Evolutionary conservation across 352 stramenopile genomes (phyloP), one percentile per base, ranked within the genome.

Genomic region (Pythium rishiriense): DNA sequence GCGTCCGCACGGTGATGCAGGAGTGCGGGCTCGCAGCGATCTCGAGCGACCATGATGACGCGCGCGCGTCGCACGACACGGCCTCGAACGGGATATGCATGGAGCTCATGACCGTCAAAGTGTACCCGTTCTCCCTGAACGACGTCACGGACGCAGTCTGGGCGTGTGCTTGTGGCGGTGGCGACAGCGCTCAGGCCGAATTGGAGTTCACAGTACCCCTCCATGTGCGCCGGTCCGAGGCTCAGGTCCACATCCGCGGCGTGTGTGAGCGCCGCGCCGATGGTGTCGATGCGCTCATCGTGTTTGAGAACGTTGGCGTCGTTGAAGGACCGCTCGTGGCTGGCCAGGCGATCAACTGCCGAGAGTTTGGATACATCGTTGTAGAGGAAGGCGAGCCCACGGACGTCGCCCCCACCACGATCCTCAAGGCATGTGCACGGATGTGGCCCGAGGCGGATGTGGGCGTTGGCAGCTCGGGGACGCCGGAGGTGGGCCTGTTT

Each of bases 191-290:
- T 14, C 6, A 9, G 12, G 12, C 35, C 5, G 41, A 46, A 7
- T 25, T 46, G 3, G 14, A 46, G 41, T 46, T 46, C 17, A 11
- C 10, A 3, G 41, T 46, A 9, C 6, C 6, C 5, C 19, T 58
- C 3, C 33, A 31, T 1, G 17, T 65, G n/a, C 58, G 58, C 12
- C 58, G 58, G 14, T 37, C 48, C 1, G 43, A 65, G 22, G 24
- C 39, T 0, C 3, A 7, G 4, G 11, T 65, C 15, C 25, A 58
- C 19, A 35, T 58, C 4, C 21, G 37, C 12, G 58, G 58, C 15
- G 35, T 65, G 1, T 22, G 33, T 15, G 26, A 33, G 25, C 58
- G 47, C 0, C 17, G 35, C 1, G 28, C 35, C 10, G 39, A 33
- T 14, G 17, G 4, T 9, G 15, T 37, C 37, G 47, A 25, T n/a